These are phyloP conservation scores for Suillus subaureus DNA, from an alignment of 768 basidiomycete genomes.

Conservation along the genomic window DNA sequence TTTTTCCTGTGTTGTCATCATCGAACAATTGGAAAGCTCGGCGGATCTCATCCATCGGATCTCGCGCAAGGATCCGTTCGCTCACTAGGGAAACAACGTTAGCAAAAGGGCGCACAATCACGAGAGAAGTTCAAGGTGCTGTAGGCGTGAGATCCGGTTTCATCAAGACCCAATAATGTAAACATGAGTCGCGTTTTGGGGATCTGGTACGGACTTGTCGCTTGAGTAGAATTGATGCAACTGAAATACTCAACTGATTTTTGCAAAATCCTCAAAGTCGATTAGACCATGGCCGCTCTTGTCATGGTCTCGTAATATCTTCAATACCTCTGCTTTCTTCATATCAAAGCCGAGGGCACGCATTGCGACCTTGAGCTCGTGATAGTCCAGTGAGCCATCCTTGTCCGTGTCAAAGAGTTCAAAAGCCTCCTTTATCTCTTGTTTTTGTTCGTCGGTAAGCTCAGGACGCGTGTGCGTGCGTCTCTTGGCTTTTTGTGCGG, in stretches of 20 bases:
- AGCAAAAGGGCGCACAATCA: conserved; percentile 13
- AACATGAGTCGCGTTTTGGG: neutral
- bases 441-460: conserved; percentile 85
- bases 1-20: conserved; percentile 94
- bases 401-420: conserved; percentile 99
- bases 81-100: conserved; percentile 65
- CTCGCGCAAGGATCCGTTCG: conserved; percentile 88
- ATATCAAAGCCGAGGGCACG: conserved; percentile 95
- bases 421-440: conserved; percentile 98
- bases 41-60: conserved; percentile 95
- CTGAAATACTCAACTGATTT: conserved; percentile 73
- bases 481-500: conserved; percentile 72
- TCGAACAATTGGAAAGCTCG: conserved; percentile 97
- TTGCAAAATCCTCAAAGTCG: conserved; percentile 92
- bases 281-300: conserved; percentile 82
- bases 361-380: conserved; percentile 99
- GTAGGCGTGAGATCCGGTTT: neutral
- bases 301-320: conserved; percentile 89
- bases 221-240: neutral
- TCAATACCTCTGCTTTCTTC: conserved; percentile 98
- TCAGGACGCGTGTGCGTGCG: conserved; percentile 78
- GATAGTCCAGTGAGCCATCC: conserved; percentile 94
- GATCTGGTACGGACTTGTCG: neutral
- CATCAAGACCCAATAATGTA: neutral
- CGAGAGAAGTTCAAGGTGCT: neutral